Evolutionary conservation across 2,329 filamentous ascomycete genomes (phyloP).

Genomic region (Aspergillus spinulosporus): DNA sequence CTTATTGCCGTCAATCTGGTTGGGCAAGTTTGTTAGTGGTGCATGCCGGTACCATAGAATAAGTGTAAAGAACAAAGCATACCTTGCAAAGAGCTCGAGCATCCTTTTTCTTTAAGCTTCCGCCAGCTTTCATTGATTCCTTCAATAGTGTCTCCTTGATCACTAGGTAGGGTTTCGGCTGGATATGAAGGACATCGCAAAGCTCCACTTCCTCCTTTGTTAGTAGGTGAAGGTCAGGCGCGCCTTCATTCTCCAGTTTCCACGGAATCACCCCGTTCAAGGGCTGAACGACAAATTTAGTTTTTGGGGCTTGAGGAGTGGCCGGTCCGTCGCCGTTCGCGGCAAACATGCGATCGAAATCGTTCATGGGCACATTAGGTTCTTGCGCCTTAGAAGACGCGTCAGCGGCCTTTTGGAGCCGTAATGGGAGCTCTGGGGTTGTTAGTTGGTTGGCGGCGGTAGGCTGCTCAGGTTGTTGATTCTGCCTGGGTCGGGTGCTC

Average conservation of each 20-base stretch:
- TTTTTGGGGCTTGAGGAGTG: slow-evolving; percentile 43
- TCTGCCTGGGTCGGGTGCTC: slow-evolving; percentile 69
- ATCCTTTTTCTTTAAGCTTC: slow-evolving; percentile 88
- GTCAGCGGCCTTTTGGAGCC: slow-evolving; percentile 49
- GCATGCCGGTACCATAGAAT: background rate
- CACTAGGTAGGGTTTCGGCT: slow-evolving; percentile 91
- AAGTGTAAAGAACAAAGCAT: slow-evolving; percentile 18
- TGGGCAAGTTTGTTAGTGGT: slow-evolving; percentile 8
- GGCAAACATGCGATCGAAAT: slow-evolving; percentile 55
- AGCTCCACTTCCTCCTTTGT: slow-evolving; percentile 81
- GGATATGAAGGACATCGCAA: slow-evolving; percentile 78
- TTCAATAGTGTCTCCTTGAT: slow-evolving; percentile 92
- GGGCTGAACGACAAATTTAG: slow-evolving; percentile 54
- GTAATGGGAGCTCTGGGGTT: slow-evolving; percentile 73
- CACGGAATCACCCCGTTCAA: slow-evolving; percentile 53
- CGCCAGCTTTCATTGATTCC: slow-evolving; percentile 86
- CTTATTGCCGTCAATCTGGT: slow-evolving; percentile 76
- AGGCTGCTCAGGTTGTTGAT: slow-evolving; percentile 67
- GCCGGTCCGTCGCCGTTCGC: slow-evolving; percentile 44
- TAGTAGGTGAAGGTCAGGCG: slow-evolving; percentile 77
- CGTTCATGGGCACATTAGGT: slow-evolving; percentile 47
- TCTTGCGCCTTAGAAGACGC: slow-evolving; percentile 33
- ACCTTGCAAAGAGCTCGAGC: slow-evolving; percentile 77
- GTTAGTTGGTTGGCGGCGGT: slow-evolving; percentile 74
- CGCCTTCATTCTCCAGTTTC: slow-evolving; percentile 70